phyloP scores from a whole-genome alignment of 169 alveolate species.

The Plasmodium inui region DNA sequence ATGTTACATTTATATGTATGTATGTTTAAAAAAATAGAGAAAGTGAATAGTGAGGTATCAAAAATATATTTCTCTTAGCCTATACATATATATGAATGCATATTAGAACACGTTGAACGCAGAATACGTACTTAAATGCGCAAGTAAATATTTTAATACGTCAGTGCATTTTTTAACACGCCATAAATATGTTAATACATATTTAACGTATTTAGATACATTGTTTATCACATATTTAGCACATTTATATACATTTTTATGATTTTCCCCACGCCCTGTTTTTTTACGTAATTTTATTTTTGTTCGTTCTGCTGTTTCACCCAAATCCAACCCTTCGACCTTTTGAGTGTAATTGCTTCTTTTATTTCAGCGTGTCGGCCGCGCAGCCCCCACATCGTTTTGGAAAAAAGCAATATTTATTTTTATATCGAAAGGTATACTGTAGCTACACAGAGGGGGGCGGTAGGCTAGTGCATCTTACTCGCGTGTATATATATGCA shows the following conservation, averaged over 20 bases:
- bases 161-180: not conserved
- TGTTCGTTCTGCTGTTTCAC: not conserved
- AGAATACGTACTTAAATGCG: not conserved
- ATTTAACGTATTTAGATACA: not conserved
- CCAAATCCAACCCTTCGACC: not conserved
- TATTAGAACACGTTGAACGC: not conserved
- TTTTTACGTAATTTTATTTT: not conserved
- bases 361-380: not conserved
- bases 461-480: not conserved
- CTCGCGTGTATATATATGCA: not conserved
- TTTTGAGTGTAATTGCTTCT: not conserved
- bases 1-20: constrained; percentile 1
- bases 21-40: not conserved
- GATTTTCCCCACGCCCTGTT: not conserved
- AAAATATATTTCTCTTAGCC: not conserved
- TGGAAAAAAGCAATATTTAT: not conserved
- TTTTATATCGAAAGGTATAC: not conserved
- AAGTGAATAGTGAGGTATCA: not conserved
- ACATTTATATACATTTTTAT: not conserved
- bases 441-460: not conserved
- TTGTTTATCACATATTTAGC: not conserved
- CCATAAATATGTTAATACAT: not conserved
- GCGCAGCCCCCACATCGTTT: not conserved
- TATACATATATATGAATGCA: not conserved
- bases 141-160: not conserved